phyloP scores from a whole-genome alignment of 768 basidiomycete species.

The Podaxis sp. region DNA sequence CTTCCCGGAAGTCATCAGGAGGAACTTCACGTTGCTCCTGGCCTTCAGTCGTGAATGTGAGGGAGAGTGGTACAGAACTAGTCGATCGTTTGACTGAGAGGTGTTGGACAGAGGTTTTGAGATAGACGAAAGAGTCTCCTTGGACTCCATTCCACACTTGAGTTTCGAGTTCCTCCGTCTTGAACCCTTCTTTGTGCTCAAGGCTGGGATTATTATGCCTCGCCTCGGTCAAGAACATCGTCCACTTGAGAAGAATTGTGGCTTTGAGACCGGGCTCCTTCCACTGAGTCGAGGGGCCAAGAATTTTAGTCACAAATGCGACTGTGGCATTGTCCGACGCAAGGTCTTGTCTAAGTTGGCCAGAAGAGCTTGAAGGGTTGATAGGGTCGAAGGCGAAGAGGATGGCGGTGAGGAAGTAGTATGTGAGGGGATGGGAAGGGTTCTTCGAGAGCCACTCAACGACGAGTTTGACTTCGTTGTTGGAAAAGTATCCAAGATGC shows the following conservation, averaged over 20 bases:
- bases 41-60: slow-evolving; percentile 27
- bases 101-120: slow-evolving; percentile 57
- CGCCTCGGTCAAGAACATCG: slow-evolving; percentile 76
- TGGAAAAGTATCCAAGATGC: slow-evolving; percentile 57
- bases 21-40: slow-evolving; percentile 46
- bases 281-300: slow-evolving; percentile 57
- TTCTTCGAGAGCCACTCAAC: slow-evolving; percentile 71
- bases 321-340: slow-evolving; percentile 47
- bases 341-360: slow-evolving; percentile 44
- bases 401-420: slow-evolving; percentile 64
- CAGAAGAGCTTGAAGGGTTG: slow-evolving; percentile 48
- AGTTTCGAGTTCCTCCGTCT: slow-evolving; percentile 76
- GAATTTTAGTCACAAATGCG: slow-evolving; percentile 56
- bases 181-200: slow-evolving; percentile 63
- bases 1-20: slow-evolving; percentile 49
- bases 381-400: slow-evolving; percentile 67
- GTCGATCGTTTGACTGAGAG: slow-evolving; percentile 45
- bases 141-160: slow-evolving; percentile 84
- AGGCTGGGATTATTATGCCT: slow-evolving; percentile 66
- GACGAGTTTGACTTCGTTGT: slow-evolving; percentile 57
- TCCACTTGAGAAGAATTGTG: slow-evolving; percentile 80
- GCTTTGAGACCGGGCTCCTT: slow-evolving; percentile 71
- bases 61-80: slow-evolving; percentile 20
- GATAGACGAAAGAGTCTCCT: slow-evolving; percentile 75
- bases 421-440: slow-evolving; percentile 65